phyloP scores from a whole-genome alignment of 2,329 filamentous ascomycete genomes.

The Colletotrichum agaves region DNA sequence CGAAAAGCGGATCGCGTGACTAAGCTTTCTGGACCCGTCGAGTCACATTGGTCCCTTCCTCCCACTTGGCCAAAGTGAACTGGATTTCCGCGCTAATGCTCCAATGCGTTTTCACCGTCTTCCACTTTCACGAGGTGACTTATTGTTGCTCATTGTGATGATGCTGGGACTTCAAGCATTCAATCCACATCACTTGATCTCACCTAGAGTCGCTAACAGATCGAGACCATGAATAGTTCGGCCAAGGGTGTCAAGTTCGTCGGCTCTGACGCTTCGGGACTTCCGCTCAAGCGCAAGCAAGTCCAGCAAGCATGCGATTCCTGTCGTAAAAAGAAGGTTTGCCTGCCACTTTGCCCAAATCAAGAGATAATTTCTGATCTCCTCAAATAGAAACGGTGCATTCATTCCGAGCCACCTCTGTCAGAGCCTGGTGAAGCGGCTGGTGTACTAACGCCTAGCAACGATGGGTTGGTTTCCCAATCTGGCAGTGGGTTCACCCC shows the following conservation, averaged over 20 bases:
- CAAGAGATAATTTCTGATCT: background rate
- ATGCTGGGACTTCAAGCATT: conserved; percentile 12
- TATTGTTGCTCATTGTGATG: conserved; percentile 9
- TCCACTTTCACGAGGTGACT: background rate
- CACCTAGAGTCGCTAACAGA: conserved; percentile 8
- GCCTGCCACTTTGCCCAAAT: background rate
- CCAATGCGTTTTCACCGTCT: conserved; percentile 23
- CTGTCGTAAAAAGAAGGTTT: conserved; percentile 66
- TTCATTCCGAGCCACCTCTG: conserved; percentile 50
- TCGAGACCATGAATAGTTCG: conserved; percentile 34
- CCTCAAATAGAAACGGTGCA: conserved; percentile 54
- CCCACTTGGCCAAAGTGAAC: conserved; percentile 9
- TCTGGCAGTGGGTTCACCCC: conserved; percentile 21
- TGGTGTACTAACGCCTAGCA: conserved; percentile 12
- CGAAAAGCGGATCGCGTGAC: conserved; percentile 15
- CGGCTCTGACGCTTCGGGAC: conserved; percentile 62
- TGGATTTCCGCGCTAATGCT: background rate
- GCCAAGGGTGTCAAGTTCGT: conserved; percentile 63
- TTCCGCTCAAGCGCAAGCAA: conserved; percentile 69
- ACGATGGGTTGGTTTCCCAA: conserved; percentile 34
- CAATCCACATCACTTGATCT: background rate
- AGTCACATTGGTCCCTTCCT: conserved; percentile 25
- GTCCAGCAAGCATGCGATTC: conserved; percentile 66
- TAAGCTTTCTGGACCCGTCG: conserved; percentile 8
- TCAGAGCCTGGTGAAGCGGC: conserved; percentile 11